A percentile compares a stretch with the other conserved stretches of the same genome.
These are phyloP conservation scores for Saccharomycopsis sp. DNA, from an alignment of 805 yeast genomes.

Conservation along the genomic window DNA sequence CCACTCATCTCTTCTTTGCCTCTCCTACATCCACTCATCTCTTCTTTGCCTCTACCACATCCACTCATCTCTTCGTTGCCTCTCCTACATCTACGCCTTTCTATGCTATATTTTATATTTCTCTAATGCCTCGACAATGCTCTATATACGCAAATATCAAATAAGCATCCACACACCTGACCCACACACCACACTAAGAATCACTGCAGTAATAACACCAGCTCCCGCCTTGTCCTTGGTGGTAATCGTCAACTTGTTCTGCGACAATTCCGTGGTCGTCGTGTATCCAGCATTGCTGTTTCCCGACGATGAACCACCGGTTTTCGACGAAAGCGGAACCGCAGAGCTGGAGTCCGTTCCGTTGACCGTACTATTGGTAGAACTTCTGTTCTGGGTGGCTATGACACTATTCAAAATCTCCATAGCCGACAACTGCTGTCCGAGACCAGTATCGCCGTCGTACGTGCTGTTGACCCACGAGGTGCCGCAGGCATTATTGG, in stretches of 20 bases:
- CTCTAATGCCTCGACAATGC: neutral
- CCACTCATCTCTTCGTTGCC: too few relatives aligned
- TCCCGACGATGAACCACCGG: slow-evolving; percentile 52
- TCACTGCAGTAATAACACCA: slow-evolving; percentile 74
- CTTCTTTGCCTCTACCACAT: too few relatives aligned
- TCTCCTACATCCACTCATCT: too few relatives aligned
- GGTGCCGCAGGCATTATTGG: slow-evolving; percentile 47
- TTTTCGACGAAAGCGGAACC: slow-evolving; percentile 25
- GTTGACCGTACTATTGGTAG: neutral
- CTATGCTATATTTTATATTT: too few relatives aligned
- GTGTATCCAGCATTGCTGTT: slow-evolving; percentile 38
- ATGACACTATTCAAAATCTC: slow-evolving; percentile 50
- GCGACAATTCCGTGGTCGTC: slow-evolving; percentile 25
- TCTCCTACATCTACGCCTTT: too few relatives aligned
- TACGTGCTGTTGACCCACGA: slow-evolving; percentile 57
- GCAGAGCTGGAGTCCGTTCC: neutral
- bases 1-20: too few relatives aligned
- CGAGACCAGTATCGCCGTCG: slow-evolving; percentile 70
- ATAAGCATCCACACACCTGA: slow-evolving; percentile 77
- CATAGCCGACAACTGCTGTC: slow-evolving; percentile 77
- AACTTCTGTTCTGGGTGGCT: slow-evolving; percentile 24
- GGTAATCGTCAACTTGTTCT: slow-evolving; percentile 42
- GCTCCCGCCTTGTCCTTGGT: slow-evolving; percentile 82
- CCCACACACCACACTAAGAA: slow-evolving; percentile 52
- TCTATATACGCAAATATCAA: slow-evolving; percentile 21